Base-by-base conservation (phyloP, 2,329 filamentous ascomycete species). In the Microdochium nivale region DNA sequence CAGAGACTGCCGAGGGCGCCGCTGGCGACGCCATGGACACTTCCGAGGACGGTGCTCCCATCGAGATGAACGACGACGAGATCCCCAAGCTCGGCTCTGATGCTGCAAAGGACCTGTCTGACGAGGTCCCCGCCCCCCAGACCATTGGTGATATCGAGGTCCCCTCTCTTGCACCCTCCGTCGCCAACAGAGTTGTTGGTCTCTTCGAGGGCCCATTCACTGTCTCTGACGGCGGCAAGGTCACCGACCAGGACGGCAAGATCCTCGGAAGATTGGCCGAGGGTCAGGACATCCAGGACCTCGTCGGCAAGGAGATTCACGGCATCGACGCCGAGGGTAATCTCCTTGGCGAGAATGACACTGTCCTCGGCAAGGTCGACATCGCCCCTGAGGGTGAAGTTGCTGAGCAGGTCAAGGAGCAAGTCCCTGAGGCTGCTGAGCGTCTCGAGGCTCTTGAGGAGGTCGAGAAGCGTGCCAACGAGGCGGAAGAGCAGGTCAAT, bases 271-370 rank as follows among this genome's bases (percentile, higher is more conserved):
- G 74, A 51, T 50, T 65, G 2, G 55, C 61, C 9, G 57, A 51
- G 16, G 60, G 57, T 21, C 54, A 63, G 54, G 55, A 66, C 40
- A 55, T 63, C 2, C 61, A 67, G 52, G 65, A 67, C 37, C 65
- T 84, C 13, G 66, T 75, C 14, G 79, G 84, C 55, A 84, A 82
- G 55, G 79, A 83, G 19, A 76, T 83, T 53, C 84, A 83, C 69
- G 85, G 84, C 65, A 71, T 83, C 58, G 83, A 86, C 56, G 76
- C 75, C 53, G 73, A 83, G 65, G 82, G 82, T 21, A 82, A 85
- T 59, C 79, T 86, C 52, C 73, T 84, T 60, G 81, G 84, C 62
- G 80, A 76, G 63, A 76, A 80, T 47, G 81, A 82, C 46, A 81
- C 83, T 44, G 73, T 86, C 55, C 75, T 86, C 55, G 83, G 82